Conservation (phyloP, 352 stramenopile genomes). For the Pythium insidiosum region DNA sequence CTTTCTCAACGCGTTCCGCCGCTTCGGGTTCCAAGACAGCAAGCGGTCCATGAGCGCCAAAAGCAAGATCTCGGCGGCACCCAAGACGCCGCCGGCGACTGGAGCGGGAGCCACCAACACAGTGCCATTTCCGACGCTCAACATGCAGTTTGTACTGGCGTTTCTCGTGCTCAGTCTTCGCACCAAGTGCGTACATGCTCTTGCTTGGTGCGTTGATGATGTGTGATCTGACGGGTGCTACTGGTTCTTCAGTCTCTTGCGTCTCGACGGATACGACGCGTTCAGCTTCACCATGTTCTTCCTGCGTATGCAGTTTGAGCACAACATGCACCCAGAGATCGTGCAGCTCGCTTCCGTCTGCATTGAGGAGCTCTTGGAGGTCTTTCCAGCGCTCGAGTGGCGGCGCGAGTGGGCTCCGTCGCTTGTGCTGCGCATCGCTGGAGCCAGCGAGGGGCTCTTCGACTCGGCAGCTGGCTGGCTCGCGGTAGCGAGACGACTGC, state of each 20-base stretch:
- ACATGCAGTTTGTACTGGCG: conserved; percentile 77
- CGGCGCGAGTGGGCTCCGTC: conserved; percentile 65
- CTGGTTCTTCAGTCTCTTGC: conserved; percentile 20
- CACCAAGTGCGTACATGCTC: conserved; percentile 24
- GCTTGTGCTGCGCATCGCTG: conserved; percentile 73
- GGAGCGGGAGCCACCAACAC: conserved; percentile 6
- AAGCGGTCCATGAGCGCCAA: conserved; percentile 80
- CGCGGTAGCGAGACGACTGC: conserved; percentile 58
- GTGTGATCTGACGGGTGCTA: neutral
- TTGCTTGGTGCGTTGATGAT: conserved; percentile 1
- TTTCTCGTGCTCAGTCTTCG: conserved; percentile 71
- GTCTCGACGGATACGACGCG: conserved; percentile 61
- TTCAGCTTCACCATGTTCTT: conserved; percentile 86
- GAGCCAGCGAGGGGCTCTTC: conserved; percentile 69
- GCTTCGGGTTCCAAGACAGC: conserved; percentile 75
- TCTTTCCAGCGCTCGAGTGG: conserved; percentile 61
- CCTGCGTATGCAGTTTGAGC: conserved; percentile 80
- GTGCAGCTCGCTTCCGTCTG: conserved; percentile 70
- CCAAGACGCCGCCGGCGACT: conserved; percentile 1
- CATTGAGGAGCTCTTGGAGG: conserved; percentile 73
- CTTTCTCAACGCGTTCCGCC: conserved; percentile 67
- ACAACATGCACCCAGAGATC: conserved; percentile 62
- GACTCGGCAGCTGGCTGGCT: conserved; percentile 69
- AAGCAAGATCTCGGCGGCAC: conserved; percentile 59
- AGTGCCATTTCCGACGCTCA: conserved; percentile 56